Evolutionary conservation across 306 rosid species (phyloP).

Genomic region (Acacia confusa): DNA sequence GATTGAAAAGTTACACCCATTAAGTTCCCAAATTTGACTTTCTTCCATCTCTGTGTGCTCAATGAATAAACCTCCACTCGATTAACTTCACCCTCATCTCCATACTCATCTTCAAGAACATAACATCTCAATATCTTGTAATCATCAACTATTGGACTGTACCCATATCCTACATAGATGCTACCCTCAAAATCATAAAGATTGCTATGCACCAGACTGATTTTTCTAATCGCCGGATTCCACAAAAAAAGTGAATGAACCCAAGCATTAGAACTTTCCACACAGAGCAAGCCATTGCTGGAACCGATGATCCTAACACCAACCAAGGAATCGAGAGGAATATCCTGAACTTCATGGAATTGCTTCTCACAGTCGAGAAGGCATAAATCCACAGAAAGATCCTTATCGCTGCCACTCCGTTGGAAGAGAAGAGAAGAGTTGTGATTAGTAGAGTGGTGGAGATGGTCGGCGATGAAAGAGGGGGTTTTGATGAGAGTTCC

Average conservation of each 20-base stretch:
- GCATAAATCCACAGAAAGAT: neutral
- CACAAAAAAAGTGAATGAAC: neutral
- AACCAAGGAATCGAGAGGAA: neutral
- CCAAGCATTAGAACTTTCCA: neutral
- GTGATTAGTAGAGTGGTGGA: neutral
- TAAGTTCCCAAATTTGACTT: neutral
- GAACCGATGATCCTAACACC: neutral
- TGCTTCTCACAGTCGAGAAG: neutral
- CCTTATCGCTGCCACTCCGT: neutral
- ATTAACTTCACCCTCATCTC: neutral
- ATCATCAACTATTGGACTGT: neutral
- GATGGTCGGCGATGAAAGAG: neutral
- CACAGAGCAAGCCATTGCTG: neutral
- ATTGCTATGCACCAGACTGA: neutral
- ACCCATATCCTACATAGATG: neutral
- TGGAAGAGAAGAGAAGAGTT: neutral
- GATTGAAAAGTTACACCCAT: neutral
- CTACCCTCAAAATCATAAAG: neutral
- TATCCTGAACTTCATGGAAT: neutral
- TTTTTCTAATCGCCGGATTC: neutral
- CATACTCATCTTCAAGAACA: neutral
- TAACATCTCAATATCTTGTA: neutral
- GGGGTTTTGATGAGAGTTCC: neutral
- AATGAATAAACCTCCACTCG: neutral
- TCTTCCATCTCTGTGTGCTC: neutral